Base-by-base conservation (phyloP, 23 red algal genomes). In the Gracilariopsis chorda region DNA sequence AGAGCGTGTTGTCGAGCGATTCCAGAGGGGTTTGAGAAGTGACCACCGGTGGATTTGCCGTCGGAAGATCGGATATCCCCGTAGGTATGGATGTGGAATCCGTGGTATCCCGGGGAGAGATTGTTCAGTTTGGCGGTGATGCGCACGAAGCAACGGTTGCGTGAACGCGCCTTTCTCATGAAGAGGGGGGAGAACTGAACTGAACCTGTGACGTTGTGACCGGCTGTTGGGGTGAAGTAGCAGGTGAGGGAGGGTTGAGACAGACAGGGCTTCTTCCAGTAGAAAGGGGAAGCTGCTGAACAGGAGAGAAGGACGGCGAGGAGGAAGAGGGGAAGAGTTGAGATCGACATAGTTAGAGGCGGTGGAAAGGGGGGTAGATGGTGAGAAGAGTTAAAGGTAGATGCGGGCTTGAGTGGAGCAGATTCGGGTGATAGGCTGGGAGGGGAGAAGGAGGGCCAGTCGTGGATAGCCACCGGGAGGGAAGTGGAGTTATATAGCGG, bases 31-130 rank as follows among this genome's bases (percentile, higher is more conserved):
- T 92, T 82, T 3, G 59, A 20, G 43, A 92, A 92, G 55, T 92
- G 89, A 10, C 62, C 61, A 19, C 89, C 89, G 64, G 78, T 48
- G 28, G 76, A 59, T 16, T 39, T 60, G 30, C 77, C 89, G 51
- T 92, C 89, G 5, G 43, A 21, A 2, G 42, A 37, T 0, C 52
- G 49, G 30, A 92, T 60, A 51, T 92, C 89, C 4, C 89, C 89
- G 44, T 59, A 92, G 8, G 77, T 69, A 25, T 92, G 89, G 40
- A 92, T 82, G 61, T 92, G 89, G 43, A 80, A 84, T 0, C 77
- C 89, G 39, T 90, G 86, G 1, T 34, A 3, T 8, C 82, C 82
- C 5, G 39, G 29, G 11, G 62, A 29, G 62, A 70, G 48, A 25
- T 63, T 42, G 25, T 9, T 57, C 30, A 87, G n/a, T 2, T 21